Percentiles rank a stretch among this genome's conserved stretches.
Evolutionary conservation across 768 basidiomycete genomes (phyloP).

Genomic region (Lactarius psammicola): DNA sequence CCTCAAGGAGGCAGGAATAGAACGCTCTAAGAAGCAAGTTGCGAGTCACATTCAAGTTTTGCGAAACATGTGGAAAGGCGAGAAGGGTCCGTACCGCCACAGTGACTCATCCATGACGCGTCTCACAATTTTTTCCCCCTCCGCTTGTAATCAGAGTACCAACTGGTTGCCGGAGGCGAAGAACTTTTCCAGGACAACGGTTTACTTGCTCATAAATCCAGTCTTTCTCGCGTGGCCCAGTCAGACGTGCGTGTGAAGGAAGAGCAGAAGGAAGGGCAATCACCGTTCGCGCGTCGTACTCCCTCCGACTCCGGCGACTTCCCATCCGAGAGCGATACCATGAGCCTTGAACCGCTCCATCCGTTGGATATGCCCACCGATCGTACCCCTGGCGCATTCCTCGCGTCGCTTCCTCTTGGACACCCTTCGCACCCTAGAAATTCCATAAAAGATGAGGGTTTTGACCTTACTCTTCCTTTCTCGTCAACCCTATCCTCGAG

Average conservation of each 20-base stretch:
- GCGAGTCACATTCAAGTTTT: conserved; percentile 87
- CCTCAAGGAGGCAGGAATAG: conserved; percentile 64
- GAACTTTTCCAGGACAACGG: conserved; percentile 52
- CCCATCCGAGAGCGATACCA: conserved; percentile 12
- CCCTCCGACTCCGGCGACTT: conserved; percentile 30
- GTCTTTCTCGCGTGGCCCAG: conserved; percentile 20
- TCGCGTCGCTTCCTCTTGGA: conserved; percentile 27
- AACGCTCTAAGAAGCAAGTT: conserved; percentile 82
- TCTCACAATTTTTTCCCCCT: conserved; percentile 28
- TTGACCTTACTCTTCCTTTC: conserved; percentile 25
- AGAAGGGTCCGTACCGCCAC: conserved; percentile 52
- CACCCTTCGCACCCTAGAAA: conserved; percentile 1
- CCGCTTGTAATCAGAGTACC: conserved; percentile 50
- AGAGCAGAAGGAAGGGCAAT: conserved; percentile 34
- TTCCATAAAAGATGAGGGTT: conserved; percentile 21
- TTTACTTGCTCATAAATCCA: conserved; percentile 44
- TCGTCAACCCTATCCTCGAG: conserved; percentile 16
- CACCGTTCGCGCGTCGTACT: conserved; percentile 35
- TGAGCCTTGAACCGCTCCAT: conserved; percentile 7
- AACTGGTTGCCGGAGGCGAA: conserved; percentile 78
- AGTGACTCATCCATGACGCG: conserved; percentile 4
- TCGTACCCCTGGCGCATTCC: conserved; percentile 8
- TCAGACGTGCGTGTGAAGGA: conserved; percentile 38
- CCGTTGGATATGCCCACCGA: conserved; percentile 3
- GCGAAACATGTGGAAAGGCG: conserved; percentile 86